phyloP scores from a whole-genome alignment of 1,139 yeast species.

The Pichia kudriavzevii region DNA sequence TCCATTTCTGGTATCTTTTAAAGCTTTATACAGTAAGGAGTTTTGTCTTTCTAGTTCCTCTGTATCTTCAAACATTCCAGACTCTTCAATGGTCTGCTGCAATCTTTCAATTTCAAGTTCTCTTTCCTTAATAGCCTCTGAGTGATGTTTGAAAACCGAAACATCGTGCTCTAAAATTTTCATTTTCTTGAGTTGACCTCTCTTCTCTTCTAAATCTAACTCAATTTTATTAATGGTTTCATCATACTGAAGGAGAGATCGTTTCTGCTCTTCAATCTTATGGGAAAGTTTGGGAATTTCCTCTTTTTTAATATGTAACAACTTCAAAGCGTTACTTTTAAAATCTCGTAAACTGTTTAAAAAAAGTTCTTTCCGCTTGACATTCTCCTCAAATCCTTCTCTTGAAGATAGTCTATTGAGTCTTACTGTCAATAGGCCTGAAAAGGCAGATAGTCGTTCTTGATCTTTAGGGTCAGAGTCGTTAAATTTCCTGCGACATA shows the following conservation, averaged over 20 bases:
- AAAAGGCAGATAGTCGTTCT: conserved; percentile 13
- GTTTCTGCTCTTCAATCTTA: neutral
- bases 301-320: conserved; percentile 2
- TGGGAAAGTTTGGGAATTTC: conserved; percentile 3
- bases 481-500: conserved; percentile 59
- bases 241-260: neutral
- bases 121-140: conserved; percentile 10
- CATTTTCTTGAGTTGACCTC: conserved; percentile 2
- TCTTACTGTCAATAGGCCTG: conserved; percentile 21
- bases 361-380: conserved; percentile 19
- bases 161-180: conserved; percentile 11
- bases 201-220: neutral
- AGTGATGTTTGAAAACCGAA: neutral
- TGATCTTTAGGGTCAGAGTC: conserved; percentile 17
- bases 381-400: conserved; percentile 15
- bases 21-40: conserved; percentile 32
- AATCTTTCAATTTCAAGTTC: conserved; percentile 9
- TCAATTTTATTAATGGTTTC: conserved; percentile 5
- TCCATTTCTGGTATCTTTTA: conserved; percentile 38
- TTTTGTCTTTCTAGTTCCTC: conserved; percentile 50
- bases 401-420: conserved; percentile 19
- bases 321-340: conserved; percentile 16
- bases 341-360: conserved; percentile 22
- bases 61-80: conserved; percentile 19
- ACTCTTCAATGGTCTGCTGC: conserved; percentile 5